A percentile compares a stretch with the other conserved stretches of the same genome.
phyloP scores from a whole-genome alignment of 305 asterid species.

The Fraxinus platypoda region DNA sequence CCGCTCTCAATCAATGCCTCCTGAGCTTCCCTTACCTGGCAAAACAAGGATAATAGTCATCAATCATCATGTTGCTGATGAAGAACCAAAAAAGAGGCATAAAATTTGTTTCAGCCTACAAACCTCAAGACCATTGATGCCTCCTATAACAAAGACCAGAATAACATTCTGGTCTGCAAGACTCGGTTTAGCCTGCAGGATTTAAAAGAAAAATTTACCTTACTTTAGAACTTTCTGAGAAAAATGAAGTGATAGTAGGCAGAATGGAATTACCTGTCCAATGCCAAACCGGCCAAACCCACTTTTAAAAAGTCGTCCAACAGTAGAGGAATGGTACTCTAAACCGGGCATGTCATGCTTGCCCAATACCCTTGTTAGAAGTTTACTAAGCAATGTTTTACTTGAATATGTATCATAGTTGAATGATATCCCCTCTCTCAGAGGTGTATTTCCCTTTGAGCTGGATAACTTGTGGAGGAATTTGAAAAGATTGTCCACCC shows the following conservation, averaged over 20 bases:
- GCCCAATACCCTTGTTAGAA: conserved; percentile 57
- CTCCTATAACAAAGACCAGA: conserved; percentile 81
- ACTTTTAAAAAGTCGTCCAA: conserved; percentile 92
- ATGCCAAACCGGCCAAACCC: conserved; percentile 98
- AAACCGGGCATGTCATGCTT: conserved; percentile 77
- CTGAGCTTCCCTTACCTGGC: conserved; percentile 81
- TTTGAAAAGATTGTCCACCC: conserved; percentile 86
- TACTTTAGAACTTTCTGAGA: not conserved
- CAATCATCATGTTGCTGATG: not conserved
- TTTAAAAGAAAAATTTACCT: conserved; percentile 16
- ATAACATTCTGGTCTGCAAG: conserved; percentile 82
- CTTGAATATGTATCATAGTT: conserved; percentile 64
- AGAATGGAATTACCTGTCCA: conserved; percentile 64
- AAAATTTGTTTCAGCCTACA: not conserved
- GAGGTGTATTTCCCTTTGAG: conserved; percentile 49
- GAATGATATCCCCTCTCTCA: conserved; percentile 42
- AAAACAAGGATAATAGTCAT: conserved; percentile 16
- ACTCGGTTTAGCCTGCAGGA: conserved; percentile 77
- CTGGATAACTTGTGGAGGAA: conserved; percentile 76
- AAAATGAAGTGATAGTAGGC: not conserved
- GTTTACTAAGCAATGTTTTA: conserved; percentile 71
- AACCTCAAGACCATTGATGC: conserved; percentile 96
- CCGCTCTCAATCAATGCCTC: conserved; percentile 81
- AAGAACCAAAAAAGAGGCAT: not conserved
- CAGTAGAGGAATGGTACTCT: conserved; percentile 94